These are phyloP conservation scores for Beta macrorhiza DNA, from an alignment of 179 eudicot genomes.

Conservation along the genomic window DNA sequence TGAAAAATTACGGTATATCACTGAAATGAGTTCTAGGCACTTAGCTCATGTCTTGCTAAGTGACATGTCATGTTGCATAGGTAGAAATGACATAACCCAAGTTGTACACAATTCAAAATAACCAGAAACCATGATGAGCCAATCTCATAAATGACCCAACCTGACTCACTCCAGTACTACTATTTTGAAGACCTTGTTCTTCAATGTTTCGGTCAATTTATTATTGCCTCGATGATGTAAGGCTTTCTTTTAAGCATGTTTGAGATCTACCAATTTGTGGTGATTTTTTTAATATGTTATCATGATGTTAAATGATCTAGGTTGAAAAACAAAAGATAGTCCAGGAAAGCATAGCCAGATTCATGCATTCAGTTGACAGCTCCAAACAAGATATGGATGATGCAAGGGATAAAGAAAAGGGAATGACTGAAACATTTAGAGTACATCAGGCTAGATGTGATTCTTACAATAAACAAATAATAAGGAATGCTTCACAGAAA, in stretches of 20 bases:
- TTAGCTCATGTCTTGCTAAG: too few relatives aligned
- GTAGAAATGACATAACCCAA: too few relatives aligned
- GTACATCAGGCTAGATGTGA: slow-evolving; percentile 29
- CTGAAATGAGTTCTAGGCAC: too few relatives aligned
- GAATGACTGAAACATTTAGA: slow-evolving; percentile 28
- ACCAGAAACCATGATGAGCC: too few relatives aligned
- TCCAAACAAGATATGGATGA: slow-evolving; percentile 30
- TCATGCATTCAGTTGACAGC: slow-evolving; percentile 28
- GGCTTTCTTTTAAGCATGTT: slow-evolving; percentile 6
- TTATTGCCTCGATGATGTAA: background rate
- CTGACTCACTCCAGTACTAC: background rate
- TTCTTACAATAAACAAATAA: slow-evolving; percentile 26
- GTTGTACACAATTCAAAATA: too few relatives aligned
- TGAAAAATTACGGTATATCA: too few relatives aligned
- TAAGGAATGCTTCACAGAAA: slow-evolving; percentile 22
- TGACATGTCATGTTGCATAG: too few relatives aligned
- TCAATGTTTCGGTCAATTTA: background rate
- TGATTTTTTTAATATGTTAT: slow-evolving; percentile 15
- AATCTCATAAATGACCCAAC: background rate
- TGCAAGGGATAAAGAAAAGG: slow-evolving; percentile 28
- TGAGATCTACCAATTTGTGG: background rate
- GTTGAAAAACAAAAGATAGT: slow-evolving; percentile 91
- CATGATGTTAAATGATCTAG: slow-evolving; percentile 34
- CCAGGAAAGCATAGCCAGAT: slow-evolving; percentile 49
- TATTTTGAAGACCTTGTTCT: background rate